Evolutionary conservation across 129 eudicot species (phyloP).

Genomic region (Saussurea involucrata): DNA sequence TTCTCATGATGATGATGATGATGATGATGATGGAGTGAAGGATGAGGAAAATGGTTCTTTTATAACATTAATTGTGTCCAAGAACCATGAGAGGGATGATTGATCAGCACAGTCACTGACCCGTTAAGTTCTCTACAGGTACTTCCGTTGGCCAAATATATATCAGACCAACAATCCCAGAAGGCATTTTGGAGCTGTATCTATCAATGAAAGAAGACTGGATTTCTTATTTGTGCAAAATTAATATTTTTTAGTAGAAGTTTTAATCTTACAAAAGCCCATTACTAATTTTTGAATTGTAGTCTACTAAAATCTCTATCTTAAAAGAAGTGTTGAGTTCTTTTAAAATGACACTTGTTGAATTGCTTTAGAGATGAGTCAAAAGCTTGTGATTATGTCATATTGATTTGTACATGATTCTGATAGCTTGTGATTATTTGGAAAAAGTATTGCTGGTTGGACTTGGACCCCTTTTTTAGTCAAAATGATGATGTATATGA

Average conservation of each 20-base stretch:
- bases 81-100: constrained; percentile 10
- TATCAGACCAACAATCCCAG: background rate
- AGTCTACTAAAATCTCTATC: constrained; percentile 1
- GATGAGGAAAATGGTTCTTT: constrained; percentile 27
- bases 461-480: background rate
- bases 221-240: constrained; percentile 27
- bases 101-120: background rate
- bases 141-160: background rate
- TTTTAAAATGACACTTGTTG: background rate
- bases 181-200: constrained; percentile 9
- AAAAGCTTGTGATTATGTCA: background rate
- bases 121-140: constrained; percentile 8
- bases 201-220: background rate
- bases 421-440: constrained; percentile 10
- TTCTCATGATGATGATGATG: constrained; percentile 15
- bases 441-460: background rate
- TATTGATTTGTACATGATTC: background rate
- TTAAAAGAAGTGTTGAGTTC: constrained; percentile 12
- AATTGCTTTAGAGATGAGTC: background rate
- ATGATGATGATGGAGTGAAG: constrained; percentile 8
- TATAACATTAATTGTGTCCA: constrained; percentile 25
- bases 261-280: constrained; percentile 19
- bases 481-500: background rate
- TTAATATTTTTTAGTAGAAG: constrained; percentile 11
- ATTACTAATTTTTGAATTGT: constrained; percentile 17